phyloP scores from a whole-genome alignment of 2,329 filamentous ascomycete genomes.

The Alternaria rosae region DNA sequence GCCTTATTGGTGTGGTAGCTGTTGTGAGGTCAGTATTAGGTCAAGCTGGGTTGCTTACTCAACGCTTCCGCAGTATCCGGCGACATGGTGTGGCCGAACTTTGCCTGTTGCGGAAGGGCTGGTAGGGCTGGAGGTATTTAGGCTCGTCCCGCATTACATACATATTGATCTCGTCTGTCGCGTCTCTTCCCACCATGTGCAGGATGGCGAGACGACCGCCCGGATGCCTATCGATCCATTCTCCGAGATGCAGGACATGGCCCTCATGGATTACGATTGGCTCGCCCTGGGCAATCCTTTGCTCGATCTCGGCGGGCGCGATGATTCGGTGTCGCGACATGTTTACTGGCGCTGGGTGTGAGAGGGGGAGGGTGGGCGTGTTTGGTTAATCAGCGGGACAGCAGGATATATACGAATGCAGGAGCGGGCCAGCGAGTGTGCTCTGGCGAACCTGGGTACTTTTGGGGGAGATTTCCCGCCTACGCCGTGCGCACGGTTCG shows the following conservation, averaged over 20 bases:
- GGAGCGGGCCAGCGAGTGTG: conserved; percentile 6
- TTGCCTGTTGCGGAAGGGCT: conserved; percentile 15
- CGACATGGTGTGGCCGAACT: conserved; percentile 4
- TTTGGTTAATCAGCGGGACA: conserved; percentile 7
- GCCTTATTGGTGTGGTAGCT: conserved; percentile 66
- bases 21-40: conserved; percentile 33
- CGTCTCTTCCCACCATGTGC: conserved; percentile 68
- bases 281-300: conserved; percentile 63
- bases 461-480: conserved; percentile 13
- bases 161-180: conserved; percentile 67
- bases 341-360: conserved; percentile 3
- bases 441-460: conserved; percentile 5
- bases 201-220: conserved; percentile 66
- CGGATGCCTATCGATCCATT: conserved; percentile 66
- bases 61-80: conserved; percentile 16
- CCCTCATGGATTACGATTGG: conserved; percentile 66
- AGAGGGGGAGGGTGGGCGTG: conserved; percentile 4
- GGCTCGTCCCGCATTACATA: conserved; percentile 45
- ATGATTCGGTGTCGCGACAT: conserved; percentile 47
- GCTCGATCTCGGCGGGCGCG: conserved; percentile 57
- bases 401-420: conserved; percentile 14
- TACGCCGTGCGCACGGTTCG: conserved; percentile 19
- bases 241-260: conserved; percentile 62
- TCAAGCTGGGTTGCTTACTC: conserved; percentile 25
- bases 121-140: conserved; percentile 2